A percentile compares a stretch with the other conserved stretches of the same genome.
phyloP scores from a whole-genome alignment of 2,329 filamentous ascomycete species.

The Monilinia vaccinii-corymbosi region DNA sequence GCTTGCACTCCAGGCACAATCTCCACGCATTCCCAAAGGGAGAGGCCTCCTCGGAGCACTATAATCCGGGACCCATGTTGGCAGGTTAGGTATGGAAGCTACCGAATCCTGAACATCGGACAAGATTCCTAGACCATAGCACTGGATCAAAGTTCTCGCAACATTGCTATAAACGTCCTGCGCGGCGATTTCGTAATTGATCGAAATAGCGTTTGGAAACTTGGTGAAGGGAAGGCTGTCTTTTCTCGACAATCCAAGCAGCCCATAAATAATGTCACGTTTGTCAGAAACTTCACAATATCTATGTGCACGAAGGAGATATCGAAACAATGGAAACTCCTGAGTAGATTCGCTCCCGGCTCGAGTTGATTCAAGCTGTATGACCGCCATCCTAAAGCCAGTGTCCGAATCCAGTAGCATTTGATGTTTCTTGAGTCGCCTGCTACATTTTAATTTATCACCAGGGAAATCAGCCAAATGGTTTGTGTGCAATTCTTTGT shows the following conservation, averaged over 20 bases:
- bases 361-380: slow-evolving; percentile 3
- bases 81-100: neutral
- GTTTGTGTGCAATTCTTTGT: neutral
- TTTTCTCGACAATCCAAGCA: neutral
- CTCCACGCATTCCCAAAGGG: slow-evolving; percentile 3
- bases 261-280: slow-evolving; percentile 1
- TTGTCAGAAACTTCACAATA: slow-evolving; percentile 1
- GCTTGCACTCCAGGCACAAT: neutral
- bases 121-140: neutral
- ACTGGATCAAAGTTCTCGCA: neutral
- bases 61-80: slow-evolving; percentile 7
- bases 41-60: neutral
- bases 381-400: neutral
- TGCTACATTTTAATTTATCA: neutral
- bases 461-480: neutral
- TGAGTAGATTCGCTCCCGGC: neutral
- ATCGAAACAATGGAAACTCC: neutral
- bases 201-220: neutral
- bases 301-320: neutral
- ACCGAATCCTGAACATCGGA: slow-evolving; percentile 1
- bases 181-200: neutral
- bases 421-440: neutral
- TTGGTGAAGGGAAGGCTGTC: neutral
- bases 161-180: neutral
- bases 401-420: neutral